Conservation (phyloP, 2,329 filamentous ascomycete genomes). For the Xylariaceae sp. region DNA sequence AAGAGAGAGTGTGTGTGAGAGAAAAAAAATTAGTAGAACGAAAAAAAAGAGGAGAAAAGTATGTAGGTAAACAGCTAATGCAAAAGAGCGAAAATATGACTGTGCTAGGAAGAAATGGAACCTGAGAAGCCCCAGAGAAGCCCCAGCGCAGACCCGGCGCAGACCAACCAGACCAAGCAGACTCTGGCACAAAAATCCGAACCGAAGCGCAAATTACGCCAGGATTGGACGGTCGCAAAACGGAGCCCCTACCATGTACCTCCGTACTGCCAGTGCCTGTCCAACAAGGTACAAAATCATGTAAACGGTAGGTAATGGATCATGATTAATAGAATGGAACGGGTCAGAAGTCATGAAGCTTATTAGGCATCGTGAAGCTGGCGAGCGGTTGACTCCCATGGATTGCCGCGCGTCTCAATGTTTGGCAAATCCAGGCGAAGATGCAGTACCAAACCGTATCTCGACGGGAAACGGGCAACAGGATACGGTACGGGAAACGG, state of each 20-base stretch:
- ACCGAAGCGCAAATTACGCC: conserved; percentile 20
- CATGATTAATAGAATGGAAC: background rate
- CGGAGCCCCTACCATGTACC: background rate
- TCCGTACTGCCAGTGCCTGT: background rate
- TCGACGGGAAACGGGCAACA: too few relatives aligned
- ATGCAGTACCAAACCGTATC: too few relatives aligned
- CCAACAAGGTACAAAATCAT: background rate
- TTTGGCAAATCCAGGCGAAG: too few relatives aligned
- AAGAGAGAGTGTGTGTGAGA: conserved; percentile 7
- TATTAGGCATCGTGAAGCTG: background rate
- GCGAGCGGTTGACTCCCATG: background rate
- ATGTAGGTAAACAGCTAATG: conserved; percentile 13
- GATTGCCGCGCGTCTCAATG: too few relatives aligned
- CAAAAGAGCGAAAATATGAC: conserved; percentile 17
- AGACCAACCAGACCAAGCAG: conserved; percentile 4
- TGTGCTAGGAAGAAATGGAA: conserved; percentile 19
- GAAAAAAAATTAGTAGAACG: conserved; percentile 18
- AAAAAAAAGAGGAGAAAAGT: conserved; percentile 18
- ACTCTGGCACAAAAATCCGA: conserved; percentile 19
- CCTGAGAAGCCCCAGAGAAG: background rate
- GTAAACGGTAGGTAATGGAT: background rate
- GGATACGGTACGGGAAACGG: too few relatives aligned
- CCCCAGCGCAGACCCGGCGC: too few relatives aligned
- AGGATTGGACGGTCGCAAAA: background rate
- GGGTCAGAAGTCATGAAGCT: background rate